These are phyloP conservation scores for Geotrichum armillariae DNA, from an alignment of 1,139 yeast genomes.

Conservation along the genomic window DNA sequence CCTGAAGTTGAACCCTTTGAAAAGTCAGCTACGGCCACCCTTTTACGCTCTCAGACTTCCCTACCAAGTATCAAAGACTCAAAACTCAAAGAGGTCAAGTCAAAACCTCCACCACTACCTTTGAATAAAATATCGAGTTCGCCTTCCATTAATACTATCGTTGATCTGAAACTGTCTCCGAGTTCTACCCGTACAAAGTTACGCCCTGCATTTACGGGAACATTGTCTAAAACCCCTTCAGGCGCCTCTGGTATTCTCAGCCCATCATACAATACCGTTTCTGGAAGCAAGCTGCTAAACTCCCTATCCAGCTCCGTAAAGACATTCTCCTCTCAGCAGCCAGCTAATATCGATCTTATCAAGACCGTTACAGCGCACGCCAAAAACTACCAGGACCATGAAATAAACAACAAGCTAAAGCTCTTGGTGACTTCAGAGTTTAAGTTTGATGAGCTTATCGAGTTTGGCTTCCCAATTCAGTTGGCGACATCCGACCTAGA, in stretches of 20 bases:
- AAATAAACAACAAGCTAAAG: constrained; percentile 28
- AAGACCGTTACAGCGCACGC: background rate
- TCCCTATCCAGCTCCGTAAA: constrained; percentile 5
- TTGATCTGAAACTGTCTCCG: background rate
- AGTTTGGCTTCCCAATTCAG: constrained; percentile 33
- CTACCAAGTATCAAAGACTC: no score
- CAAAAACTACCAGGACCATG: constrained; percentile 28
- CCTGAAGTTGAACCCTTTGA: no score
- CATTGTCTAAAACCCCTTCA: background rate
- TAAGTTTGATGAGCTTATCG: constrained; percentile 34
- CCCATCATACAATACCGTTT: background rate
- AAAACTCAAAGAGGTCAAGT: no score
- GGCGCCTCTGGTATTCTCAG: background rate
- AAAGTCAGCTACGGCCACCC: no score
- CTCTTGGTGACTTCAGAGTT: constrained; percentile 27
- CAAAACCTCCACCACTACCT: no score
- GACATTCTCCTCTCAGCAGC: background rate
- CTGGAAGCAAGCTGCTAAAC: constrained; percentile 6
- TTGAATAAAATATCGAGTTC: no score
- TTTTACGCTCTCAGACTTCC: no score
- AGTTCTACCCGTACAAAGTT: background rate
- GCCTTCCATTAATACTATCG: constrained; percentile 41
- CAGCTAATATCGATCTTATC: background rate
- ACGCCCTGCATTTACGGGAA: background rate
- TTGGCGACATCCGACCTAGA: constrained; percentile 20